Evolutionary conservation across 352 stramenopile genomes (phyloP).

Genomic region (Pythium chondricola): DNA sequence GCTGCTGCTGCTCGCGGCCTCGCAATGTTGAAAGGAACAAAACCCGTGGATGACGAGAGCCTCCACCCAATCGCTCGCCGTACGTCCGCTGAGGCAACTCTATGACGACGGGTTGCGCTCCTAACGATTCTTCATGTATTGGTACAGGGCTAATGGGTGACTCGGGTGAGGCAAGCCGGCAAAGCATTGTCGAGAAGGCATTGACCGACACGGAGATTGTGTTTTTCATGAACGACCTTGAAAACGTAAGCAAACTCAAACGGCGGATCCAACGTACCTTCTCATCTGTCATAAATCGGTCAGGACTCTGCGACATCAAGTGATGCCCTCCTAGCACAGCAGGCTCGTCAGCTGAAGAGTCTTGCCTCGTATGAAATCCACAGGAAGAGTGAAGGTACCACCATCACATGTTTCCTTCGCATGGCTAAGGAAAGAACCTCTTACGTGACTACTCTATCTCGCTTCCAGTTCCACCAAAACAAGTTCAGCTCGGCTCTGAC

Average conservation of each 20-base stretch:
- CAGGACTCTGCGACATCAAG: slow-evolving; percentile 39
- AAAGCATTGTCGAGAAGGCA: slow-evolving; percentile 41
- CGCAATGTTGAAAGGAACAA: slow-evolving; percentile 42
- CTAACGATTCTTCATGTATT: no score
- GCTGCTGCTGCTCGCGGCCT: slow-evolving; percentile 37
- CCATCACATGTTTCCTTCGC: no score
- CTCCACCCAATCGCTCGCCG: slow-evolving; percentile 32
- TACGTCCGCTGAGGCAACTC: slow-evolving; percentile 13
- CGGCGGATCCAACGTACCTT: not conserved
- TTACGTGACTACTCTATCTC: no score
- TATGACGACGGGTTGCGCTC: no score
- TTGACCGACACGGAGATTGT: slow-evolving; percentile 63
- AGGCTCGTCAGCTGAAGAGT: slow-evolving; percentile 33
- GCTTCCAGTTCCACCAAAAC: no score
- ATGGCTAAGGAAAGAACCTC: no score
- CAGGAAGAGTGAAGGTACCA: slow-evolving; percentile 19
- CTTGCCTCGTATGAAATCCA: slow-evolving; percentile 43
- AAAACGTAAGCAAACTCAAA: slow-evolving; percentile 26
- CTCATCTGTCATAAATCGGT: no score
- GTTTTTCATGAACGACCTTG: slow-evolving; percentile 75
- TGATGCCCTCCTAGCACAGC: slow-evolving; percentile 38
- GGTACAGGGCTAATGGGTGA: slow-evolving; percentile 44
- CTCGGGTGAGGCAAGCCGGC: slow-evolving; percentile 27
- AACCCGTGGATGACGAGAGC: slow-evolving; percentile 7
- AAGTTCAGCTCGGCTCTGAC: not conserved